These are phyloP conservation scores for Debaryomyces udenii DNA, from an alignment of 1,139 yeast species.

Conservation along the genomic window DNA sequence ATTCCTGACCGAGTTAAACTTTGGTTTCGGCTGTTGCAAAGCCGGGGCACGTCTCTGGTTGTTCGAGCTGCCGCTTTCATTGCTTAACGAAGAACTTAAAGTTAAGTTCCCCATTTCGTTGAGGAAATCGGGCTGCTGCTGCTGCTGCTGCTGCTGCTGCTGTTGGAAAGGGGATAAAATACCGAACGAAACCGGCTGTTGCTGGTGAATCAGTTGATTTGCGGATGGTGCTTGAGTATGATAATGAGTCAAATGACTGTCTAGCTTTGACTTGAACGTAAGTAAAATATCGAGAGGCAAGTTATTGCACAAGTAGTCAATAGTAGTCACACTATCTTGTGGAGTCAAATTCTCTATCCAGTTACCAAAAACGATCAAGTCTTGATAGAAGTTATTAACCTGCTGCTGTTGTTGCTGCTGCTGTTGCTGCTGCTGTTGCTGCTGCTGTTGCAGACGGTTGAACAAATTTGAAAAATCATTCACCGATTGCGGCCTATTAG, in stretches of 20 bases:
- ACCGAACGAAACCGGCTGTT: constrained; percentile 9
- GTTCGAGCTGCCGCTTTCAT: constrained; percentile 17
- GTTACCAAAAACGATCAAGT: constrained; percentile 53
- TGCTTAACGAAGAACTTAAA: constrained; percentile 16
- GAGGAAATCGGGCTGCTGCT: constrained; percentile 23
- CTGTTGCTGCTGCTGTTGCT: constrained; percentile 23
- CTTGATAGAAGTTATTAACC: constrained; percentile 37
- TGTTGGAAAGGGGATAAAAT: constrained; percentile 16
- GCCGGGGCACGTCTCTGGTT: constrained; percentile 11
- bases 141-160: constrained; percentile 18
- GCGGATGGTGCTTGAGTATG: constrained; percentile 6
- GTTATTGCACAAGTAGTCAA: constrained; percentile 58
- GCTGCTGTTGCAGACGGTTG: constrained; percentile 24
- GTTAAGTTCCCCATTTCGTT: constrained; percentile 35
- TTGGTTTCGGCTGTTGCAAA: constrained; percentile 46
- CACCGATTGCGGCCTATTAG: constrained; percentile 48
- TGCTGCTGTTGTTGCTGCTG: constrained; percentile 19
- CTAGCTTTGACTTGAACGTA: constrained; percentile 47
- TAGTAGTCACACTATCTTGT: constrained; percentile 59
- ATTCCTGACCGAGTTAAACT: constrained; percentile 29
- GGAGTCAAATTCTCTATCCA: constrained; percentile 64
- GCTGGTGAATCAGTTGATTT: constrained; percentile 14
- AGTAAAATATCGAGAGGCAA: constrained; percentile 52
- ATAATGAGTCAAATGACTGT: constrained; percentile 29
- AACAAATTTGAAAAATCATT: constrained; percentile 43